Evolutionary conservation across 176 grass and related monocot genomes (phyloP).

Genomic region (Juncus effusus): DNA sequence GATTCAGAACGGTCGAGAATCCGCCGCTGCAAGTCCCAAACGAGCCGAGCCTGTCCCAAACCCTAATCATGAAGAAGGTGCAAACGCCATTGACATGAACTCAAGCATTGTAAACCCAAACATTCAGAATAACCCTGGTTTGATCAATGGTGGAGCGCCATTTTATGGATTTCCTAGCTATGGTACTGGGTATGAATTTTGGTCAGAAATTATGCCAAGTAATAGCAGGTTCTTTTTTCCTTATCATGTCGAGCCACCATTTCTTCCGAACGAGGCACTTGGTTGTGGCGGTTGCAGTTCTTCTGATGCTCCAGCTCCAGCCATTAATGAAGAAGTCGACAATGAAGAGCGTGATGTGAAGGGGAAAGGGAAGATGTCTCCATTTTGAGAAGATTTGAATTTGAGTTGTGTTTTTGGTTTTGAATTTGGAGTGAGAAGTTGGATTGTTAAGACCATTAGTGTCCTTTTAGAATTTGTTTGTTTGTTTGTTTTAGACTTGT

Average conservation of each 20-base stretch:
- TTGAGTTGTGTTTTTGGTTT: background rate
- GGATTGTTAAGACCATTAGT: background rate
- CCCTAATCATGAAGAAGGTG: background rate
- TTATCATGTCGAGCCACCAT: conserved; percentile 9
- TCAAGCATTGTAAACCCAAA: conserved; percentile 4
- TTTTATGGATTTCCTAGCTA: conserved; percentile 12
- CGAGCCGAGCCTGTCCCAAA: background rate
- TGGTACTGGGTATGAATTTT: background rate
- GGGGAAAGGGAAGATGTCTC: conserved; percentile 12
- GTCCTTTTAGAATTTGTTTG: conserved; percentile 10
- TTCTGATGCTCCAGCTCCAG: background rate
- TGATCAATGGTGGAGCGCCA: background rate
- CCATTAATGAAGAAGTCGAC: background rate
- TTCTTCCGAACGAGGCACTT: background rate
- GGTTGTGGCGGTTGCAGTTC: conserved; percentile 9
- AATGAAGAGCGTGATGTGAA: conserved; percentile 1
- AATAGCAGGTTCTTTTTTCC: background rate
- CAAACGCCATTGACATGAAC: background rate
- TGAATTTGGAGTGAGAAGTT: background rate
- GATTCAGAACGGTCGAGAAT: background rate
- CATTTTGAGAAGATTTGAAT: background rate
- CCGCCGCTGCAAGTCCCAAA: background rate
- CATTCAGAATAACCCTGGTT: background rate
- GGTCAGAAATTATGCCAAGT: background rate
- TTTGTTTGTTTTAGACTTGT: background rate